Percentiles rank a stretch among this genome's conserved stretches.
Evolutionary conservation across 805 yeast genomes (phyloP).

Genomic region (Kodamaea sagamina): DNA sequence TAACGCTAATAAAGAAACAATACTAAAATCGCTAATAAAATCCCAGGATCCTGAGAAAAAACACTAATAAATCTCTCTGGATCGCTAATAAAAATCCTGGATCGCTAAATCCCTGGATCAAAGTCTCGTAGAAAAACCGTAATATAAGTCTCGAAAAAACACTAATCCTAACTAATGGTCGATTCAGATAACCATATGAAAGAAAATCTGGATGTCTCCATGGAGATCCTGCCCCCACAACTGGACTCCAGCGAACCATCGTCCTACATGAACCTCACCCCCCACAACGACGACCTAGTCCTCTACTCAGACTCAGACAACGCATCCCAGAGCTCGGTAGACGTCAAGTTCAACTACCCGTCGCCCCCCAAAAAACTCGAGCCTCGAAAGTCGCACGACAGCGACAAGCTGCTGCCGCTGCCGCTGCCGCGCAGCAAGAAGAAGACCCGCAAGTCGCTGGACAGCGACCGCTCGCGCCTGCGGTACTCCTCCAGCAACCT

Average conservation of each 20-base stretch:
- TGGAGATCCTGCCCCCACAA: constrained; percentile 1
- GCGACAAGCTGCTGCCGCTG: constrained; percentile 4
- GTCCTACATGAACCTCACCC: constrained; percentile 25
- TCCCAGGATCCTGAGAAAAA: no score
- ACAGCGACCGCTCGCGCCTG: constrained; percentile 25
- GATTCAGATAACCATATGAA: not conserved
- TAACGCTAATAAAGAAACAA: no score
- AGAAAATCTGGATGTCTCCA: constrained; percentile 3
- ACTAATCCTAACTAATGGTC: constrained; percentile 2
- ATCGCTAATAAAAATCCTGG: no score
- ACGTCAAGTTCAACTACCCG: constrained; percentile 14
- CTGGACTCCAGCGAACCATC: constrained; percentile 2
- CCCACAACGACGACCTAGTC: constrained; percentile 28
- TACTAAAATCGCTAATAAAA: no score
- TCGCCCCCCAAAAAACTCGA: not conserved
- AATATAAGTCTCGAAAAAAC: no score
- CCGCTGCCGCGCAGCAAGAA: constrained; percentile 5
- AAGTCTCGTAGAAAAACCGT: no score
- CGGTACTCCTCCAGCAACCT: constrained; percentile 6
- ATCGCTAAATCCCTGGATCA: no score
- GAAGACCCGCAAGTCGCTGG: not conserved
- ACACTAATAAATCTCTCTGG: no score
- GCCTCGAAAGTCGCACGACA: not conserved
- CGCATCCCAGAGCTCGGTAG: constrained; percentile 34
- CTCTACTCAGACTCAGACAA: constrained; percentile 39